Conservation (phyloP, 2,329 filamentous ascomycete species). For the Gnomoniopsis sp. region DNA sequence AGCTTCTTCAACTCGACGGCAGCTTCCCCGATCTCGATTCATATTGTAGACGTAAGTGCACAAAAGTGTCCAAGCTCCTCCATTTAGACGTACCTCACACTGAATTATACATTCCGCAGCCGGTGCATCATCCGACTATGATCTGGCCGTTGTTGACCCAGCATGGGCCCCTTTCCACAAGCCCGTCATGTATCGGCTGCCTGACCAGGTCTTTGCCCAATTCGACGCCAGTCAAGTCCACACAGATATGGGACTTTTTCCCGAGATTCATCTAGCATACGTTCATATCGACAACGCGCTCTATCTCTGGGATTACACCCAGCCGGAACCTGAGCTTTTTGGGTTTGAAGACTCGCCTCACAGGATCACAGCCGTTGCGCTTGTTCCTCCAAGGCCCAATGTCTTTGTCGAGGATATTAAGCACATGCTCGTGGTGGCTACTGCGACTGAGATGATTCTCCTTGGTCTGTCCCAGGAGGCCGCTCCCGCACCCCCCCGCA, state of each 20-base stretch:
- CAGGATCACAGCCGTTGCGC: conserved; percentile 85
- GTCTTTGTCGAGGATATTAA: conserved; percentile 87
- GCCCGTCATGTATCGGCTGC: conserved; percentile 81
- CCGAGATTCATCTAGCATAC: conserved; percentile 93
- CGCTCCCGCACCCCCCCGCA: conserved; percentile 58
- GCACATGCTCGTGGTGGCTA: conserved; percentile 85
- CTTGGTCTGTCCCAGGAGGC: conserved; percentile 71
- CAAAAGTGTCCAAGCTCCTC: background rate
- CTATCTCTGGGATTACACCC: conserved; percentile 96
- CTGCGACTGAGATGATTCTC: conserved; percentile 77
- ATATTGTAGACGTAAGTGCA: conserved; percentile 76
- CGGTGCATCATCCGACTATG: conserved; percentile 89
- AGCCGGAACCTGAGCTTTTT: conserved; percentile 84
- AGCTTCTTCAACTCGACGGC: conserved; percentile 70
- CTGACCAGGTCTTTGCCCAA: conserved; percentile 87
- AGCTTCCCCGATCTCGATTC: conserved; percentile 86
- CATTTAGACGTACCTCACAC: conserved; percentile 1
- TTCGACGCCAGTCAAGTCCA: conserved; percentile 84
- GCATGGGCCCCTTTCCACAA: conserved; percentile 90
- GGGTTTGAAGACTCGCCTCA: conserved; percentile 88
- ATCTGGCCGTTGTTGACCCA: conserved; percentile 62
- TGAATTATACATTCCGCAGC: conserved; percentile 48
- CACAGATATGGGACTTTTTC: conserved; percentile 93
- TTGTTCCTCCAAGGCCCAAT: conserved; percentile 78
- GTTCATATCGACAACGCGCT: conserved; percentile 92